A percentile compares a stretch with the other conserved stretches of the same genome.
Conservation (phyloP, 1,284 basidiomycete genomes). For the Prillingera fragicola region DNA sequence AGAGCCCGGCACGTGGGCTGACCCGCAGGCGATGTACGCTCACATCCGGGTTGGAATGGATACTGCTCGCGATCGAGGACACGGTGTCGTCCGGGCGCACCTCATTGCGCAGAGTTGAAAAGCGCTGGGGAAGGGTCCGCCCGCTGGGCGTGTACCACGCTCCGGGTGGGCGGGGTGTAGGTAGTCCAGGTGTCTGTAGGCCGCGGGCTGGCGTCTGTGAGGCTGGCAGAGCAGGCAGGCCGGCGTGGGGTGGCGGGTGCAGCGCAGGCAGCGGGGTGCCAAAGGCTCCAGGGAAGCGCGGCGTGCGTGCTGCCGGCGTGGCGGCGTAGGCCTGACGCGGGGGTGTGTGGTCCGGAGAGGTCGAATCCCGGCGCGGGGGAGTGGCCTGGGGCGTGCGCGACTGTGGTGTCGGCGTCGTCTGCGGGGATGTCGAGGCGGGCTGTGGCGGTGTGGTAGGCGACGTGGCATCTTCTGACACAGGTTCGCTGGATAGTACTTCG, state of each 20-base stretch:
- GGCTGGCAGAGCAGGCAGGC: background rate
- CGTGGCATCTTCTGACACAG: conserved; percentile 1
- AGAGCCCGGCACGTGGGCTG: background rate
- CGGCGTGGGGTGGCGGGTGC: background rate
- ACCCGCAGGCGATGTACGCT: conserved; percentile 24
- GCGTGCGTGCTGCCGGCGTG: conserved; percentile 12
- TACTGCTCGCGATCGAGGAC: conserved; percentile 1
- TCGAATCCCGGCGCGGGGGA: conserved; percentile 1
- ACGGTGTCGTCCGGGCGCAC: conserved; percentile 15
- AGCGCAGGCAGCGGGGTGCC: conserved; percentile 2
- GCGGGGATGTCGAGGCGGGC: conserved; percentile 1
- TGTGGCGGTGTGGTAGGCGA: conserved; percentile 5
- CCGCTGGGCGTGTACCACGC: conserved; percentile 14
- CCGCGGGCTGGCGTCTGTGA: background rate
- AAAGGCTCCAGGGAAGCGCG: conserved; percentile 26
- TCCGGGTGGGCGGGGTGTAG: conserved; percentile 30
- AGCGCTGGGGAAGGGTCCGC: conserved; percentile 3
- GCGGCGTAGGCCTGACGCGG: conserved; percentile 2
- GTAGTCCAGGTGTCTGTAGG: background rate
- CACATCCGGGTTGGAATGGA: conserved; percentile 10
- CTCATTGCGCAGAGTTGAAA: conserved; percentile 13
- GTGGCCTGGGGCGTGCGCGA: conserved; percentile 7
- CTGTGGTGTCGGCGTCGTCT: conserved; percentile 5
- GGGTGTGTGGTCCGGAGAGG: too few relatives aligned
- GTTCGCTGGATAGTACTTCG: background rate